Evolutionary conservation across 2,329 filamentous ascomycete genomes (phyloP).

Genomic region (Xylariaceae sp.): DNA sequence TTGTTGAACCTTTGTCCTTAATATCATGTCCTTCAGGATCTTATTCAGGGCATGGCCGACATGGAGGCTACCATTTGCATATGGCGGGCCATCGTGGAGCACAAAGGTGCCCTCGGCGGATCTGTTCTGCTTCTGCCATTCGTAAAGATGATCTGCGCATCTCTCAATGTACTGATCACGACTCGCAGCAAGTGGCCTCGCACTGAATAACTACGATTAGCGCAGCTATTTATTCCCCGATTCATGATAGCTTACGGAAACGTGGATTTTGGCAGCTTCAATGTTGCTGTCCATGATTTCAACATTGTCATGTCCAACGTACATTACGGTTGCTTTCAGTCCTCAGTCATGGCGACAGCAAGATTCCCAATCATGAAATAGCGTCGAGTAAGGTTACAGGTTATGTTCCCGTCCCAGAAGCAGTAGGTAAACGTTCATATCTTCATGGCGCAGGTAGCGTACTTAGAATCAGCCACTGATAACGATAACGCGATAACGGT

Average conservation of each 20-base stretch:
- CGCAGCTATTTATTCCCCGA: neutral
- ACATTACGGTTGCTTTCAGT: conserved; percentile 20
- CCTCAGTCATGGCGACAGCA: conserved; percentile 1
- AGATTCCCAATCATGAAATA: neutral
- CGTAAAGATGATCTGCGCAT: conserved; percentile 84
- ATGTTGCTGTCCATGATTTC: conserved; percentile 68
- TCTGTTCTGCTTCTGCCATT: conserved; percentile 68
- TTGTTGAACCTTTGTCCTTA: conserved; percentile 73
- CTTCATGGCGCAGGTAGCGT: neutral
- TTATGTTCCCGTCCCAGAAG: neutral
- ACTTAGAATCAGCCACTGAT: neutral
- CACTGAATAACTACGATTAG: conserved; percentile 37
- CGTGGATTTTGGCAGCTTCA: conserved; percentile 69
- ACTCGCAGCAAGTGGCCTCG: conserved; percentile 48
- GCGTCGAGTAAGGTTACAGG: neutral
- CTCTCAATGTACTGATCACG: conserved; percentile 61
- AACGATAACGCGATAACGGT: conserved; percentile 2
- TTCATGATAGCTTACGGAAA: conserved; percentile 55
- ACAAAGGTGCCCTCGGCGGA: conserved; percentile 61
- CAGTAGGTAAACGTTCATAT: too few relatives aligned
- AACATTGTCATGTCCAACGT: conserved; percentile 35
- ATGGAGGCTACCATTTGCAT: conserved; percentile 89
- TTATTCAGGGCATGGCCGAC: conserved; percentile 96
- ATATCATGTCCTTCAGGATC: conserved; percentile 90
- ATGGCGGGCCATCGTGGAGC: conserved; percentile 93